Evolutionary conservation across 805 yeast species (phyloP).

Genomic region (Candida arabinofermentans): DNA sequence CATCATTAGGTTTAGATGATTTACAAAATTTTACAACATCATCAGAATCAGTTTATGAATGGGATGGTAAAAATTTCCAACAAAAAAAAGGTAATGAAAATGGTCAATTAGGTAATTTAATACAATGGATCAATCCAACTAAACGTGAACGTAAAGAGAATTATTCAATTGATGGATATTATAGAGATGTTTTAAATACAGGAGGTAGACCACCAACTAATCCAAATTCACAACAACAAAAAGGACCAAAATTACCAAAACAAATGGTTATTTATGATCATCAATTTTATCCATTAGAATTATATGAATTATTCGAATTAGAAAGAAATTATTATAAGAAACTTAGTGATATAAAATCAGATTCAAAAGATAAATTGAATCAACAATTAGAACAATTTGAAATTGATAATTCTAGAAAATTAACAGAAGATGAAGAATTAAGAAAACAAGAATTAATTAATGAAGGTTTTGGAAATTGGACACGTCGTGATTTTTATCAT

Average conservation of each 20-base stretch:
- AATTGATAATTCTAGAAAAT: conserved; percentile 70
- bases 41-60: conserved; percentile 65
- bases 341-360: too few relatives aligned
- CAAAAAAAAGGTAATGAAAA: conserved; percentile 46
- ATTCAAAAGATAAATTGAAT: conserved; percentile 21
- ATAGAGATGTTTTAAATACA: conserved; percentile 50
- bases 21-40: conserved; percentile 65
- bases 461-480: conserved; percentile 80
- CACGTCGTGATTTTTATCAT: conserved; percentile 80
- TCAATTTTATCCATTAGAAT: conserved; percentile 80
- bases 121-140: conserved; percentile 79
- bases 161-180: conserved; percentile 81
- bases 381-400: conserved; percentile 58
- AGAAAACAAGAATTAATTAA: conserved; percentile 53
- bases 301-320: conserved; percentile 71
- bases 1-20: conserved; percentile 69
- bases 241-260: conserved; percentile 80
- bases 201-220: conserved; percentile 51
- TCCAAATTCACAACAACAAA: conserved; percentile 40
- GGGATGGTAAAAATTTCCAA: conserved; percentile 84
- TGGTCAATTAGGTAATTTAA: conserved; percentile 33
- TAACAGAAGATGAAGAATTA: conserved; percentile 77
- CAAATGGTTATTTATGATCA: conserved; percentile 82
- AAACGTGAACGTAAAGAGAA: conserved; percentile 82
- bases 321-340: conserved; percentile 78